Base-by-base conservation (phyloP, 306 rosid genomes). In the Sphenostylis stenocarpa region DNA sequence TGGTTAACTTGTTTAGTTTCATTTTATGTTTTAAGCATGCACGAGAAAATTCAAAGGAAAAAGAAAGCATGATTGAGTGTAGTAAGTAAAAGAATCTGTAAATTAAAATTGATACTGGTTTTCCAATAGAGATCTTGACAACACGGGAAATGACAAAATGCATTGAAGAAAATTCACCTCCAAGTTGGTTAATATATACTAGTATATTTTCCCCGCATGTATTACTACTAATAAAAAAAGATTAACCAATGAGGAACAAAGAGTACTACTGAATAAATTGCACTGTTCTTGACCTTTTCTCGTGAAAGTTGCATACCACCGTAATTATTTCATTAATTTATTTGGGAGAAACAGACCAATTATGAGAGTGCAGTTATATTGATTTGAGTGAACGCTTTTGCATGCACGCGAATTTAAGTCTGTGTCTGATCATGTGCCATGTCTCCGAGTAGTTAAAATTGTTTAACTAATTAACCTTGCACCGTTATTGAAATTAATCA, bases 331-430 rank as follows among this genome's bases (percentile, higher is more conserved):
- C 76, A 72, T 60, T 79, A 76, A 48, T 62, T 60, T 61, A 61
- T 49, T 23, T 49, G 43, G 39, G 67, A 44, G 85, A 53, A 61
- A 61, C 66, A 63, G 73, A 53, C 56, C 72, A 81, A 63, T 78
- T 67, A 84, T 81, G 87, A 76, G 55, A 81, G 57, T 70, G 75
- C 56, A 47, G 19, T 60, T 24, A 21, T 23, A 55, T 68, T 73
- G 76, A 65, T 64, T 77, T 73, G 77, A 73, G 83, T 36, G 79
- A 73, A 80, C 78, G 86, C 31, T 21, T 77, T 82, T 68, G 63
- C 72, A 77, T 81, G 85, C 88, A 85, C 64, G 75, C 71, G 45
- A 33, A 73, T 81, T 84, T 21, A 72, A 53, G 61, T 29, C 33
- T 80, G 51, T 70, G 66, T 47, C 57, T 43, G 52, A 75, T 78